phyloP scores from a whole-genome alignment of 2,329 filamentous ascomycete species.

The Penicillium frequentans region DNA sequence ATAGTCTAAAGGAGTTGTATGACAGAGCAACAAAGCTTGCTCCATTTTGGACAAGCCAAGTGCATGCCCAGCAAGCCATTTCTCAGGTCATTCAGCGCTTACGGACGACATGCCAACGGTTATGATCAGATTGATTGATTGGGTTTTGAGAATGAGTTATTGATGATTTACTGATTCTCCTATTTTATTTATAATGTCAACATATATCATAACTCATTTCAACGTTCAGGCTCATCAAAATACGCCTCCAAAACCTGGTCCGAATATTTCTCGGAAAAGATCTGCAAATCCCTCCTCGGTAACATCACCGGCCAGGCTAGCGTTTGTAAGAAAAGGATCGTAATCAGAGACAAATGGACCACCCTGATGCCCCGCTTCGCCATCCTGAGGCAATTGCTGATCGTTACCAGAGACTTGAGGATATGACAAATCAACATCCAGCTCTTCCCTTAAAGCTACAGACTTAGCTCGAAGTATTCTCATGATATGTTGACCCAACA shows the following conservation, averaged over 20 bases:
- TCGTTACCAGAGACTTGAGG: not conserved
- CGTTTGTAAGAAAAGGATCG: slow-evolving; percentile 23
- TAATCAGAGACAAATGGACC: slow-evolving; percentile 11
- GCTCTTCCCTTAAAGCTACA: not conserved
- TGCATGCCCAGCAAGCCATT: not conserved
- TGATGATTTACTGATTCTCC: not conserved
- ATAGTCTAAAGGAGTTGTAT: slow-evolving; percentile 18
- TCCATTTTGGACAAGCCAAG: slow-evolving; percentile 22
- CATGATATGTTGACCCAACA: slow-evolving; percentile 30
- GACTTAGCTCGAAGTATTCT: slow-evolving; percentile 27
- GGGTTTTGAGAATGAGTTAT: no score
- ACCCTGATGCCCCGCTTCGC: not conserved
- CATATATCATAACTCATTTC: not conserved
- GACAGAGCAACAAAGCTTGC: slow-evolving; percentile 16
- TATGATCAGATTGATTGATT: not conserved
- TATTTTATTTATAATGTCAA: not conserved
- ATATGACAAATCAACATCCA: not conserved
- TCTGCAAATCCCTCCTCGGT: slow-evolving; percentile 23
- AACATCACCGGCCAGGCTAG: slow-evolving; percentile 10
- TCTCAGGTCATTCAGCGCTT: slow-evolving; percentile 1
- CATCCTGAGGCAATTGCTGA: not conserved
- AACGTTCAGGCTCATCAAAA: slow-evolving; percentile 5
- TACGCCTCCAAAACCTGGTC: slow-evolving; percentile 22
- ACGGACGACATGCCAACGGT: not conserved
- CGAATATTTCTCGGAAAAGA: slow-evolving; percentile 29